phyloP scores from a whole-genome alignment of 345 rosid species.

The Arabidopsis suecica region DNA sequence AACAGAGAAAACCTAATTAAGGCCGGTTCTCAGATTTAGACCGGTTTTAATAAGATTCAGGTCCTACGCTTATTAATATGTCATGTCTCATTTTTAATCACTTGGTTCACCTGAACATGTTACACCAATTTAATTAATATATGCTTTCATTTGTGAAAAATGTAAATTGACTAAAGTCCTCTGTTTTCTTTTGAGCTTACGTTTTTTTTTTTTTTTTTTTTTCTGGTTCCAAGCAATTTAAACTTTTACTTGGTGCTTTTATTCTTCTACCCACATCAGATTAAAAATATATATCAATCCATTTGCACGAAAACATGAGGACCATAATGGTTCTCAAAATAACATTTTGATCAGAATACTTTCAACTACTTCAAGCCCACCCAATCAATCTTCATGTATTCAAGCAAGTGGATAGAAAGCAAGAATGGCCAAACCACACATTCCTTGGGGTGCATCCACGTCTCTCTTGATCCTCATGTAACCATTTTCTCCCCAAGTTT shows the following conservation, averaged over 20 bases:
- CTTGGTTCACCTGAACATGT: too few species aligned
- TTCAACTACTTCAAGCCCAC: background rate
- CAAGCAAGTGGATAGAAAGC: slow-evolving; percentile 53
- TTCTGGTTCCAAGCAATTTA: too few species aligned
- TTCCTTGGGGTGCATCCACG: slow-evolving; percentile 40
- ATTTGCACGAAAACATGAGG: background rate
- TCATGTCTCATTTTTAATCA: too few species aligned
- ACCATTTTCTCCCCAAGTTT: slow-evolving; percentile 58
- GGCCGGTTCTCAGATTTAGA: too few species aligned
- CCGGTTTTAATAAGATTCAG: too few species aligned
- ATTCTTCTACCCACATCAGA: too few species aligned
- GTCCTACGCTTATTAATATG: too few species aligned
- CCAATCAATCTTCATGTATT: background rate
- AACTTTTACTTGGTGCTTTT: too few species aligned
- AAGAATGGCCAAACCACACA: slow-evolving; percentile 54
- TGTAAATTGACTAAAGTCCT: background rate
- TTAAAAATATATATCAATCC: background rate
- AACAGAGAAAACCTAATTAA: too few species aligned
- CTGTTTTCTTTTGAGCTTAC: background rate
- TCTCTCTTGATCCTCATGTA: slow-evolving; percentile 58
- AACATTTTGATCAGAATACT: background rate
- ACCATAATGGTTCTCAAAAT: background rate
- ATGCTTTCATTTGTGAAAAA: background rate
- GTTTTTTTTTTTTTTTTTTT: background rate
- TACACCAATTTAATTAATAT: too few species aligned